Base-by-base conservation (phyloP, 371 early-diverging fungal species). In the Umbelopsis sp. region DNA sequence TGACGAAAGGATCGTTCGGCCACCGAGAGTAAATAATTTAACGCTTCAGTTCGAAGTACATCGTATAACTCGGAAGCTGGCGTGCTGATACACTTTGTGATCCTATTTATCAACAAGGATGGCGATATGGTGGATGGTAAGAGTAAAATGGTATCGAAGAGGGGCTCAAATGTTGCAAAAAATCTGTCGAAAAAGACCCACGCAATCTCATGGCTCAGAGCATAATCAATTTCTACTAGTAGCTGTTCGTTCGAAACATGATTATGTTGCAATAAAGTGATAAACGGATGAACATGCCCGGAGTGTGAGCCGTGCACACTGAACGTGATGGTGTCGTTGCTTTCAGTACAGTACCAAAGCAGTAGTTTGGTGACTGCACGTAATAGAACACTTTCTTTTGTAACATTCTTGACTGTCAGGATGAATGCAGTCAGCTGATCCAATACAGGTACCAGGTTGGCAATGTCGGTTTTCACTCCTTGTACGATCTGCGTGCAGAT, bases 351-450 rank as follows among this genome's bases (percentile, higher is more conserved):
- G 50, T 75, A 67, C 3, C 41, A 65, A 3, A 72, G 66, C n/a
- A 81, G 51, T 10, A 82, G 24, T 0, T 46, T 50, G 7, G 76
- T 72, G 12, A 79, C 62, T 7, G 74, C 44, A 5, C 72, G 72
- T 24, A 80, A 52, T n/a, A 73, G 70, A 4, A 78, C 63, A 22
- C 46, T 52, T 3, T 45, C 62, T 44, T 80, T 82, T 4, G 72
- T 9, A 6, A n/a, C 2, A 16, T 79, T 66, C 0, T 46, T 20
- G 57, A 67, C 65, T 2, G 73, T 75, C 0, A 79, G 22, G 0
- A 76, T 53, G 6, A 80, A 63, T 32, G 74, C 77, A 63, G 79
- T 79, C 1, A 82, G 50, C 14, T 68, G 70, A 25, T 72, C 68
- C 1, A 82, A 41, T 0, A 75, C 64, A 14, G 66, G 20, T 5